These are phyloP conservation scores for Brassica balearica DNA, from an alignment of 441 rosid genomes.

Conservation along the genomic window DNA sequence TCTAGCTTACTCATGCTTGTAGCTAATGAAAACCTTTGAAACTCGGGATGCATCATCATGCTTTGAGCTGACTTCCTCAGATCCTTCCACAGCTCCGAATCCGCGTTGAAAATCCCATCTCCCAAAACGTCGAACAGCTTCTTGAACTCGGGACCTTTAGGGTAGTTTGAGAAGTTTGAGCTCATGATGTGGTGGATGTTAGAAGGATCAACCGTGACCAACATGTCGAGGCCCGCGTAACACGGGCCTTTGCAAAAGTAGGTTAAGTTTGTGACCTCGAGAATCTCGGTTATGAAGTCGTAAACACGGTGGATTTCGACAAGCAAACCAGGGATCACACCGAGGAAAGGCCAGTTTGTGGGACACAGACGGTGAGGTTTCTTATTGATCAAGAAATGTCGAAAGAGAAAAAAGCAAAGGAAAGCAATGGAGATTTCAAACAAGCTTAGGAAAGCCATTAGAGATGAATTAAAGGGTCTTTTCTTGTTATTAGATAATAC, in stretches of 20 bases:
- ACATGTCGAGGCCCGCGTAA: slow-evolving; percentile 40
- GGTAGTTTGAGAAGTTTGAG: slow-evolving; percentile 50
- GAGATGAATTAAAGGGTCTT: neutral
- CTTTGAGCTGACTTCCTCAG: slow-evolving; percentile 52
- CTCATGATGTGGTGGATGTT: slow-evolving; percentile 53
- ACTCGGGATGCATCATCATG: slow-evolving; percentile 44
- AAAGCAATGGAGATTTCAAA: slow-evolving; percentile 41
- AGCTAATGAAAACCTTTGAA: slow-evolving; percentile 49
- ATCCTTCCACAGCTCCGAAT: slow-evolving; percentile 53
- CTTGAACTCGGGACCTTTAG: slow-evolving; percentile 62
- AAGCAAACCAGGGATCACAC: slow-evolving; percentile 52
- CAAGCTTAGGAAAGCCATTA: slow-evolving; percentile 43
- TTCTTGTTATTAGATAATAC: slow-evolving; percentile 15
- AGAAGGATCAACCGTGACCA: slow-evolving; percentile 53
- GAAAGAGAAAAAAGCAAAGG: slow-evolving; percentile 43
- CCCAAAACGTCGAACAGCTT: slow-evolving; percentile 64
- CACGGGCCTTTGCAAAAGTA: slow-evolving; percentile 43
- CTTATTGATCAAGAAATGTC: slow-evolving; percentile 32
- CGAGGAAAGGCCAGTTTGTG: slow-evolving; percentile 53
- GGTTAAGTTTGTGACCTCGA: slow-evolving; percentile 36
- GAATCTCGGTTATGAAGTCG: slow-evolving; percentile 41
- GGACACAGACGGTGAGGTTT: slow-evolving; percentile 41
- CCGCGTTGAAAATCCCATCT: slow-evolving; percentile 61
- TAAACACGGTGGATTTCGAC: slow-evolving; percentile 45
- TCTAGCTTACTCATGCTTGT: slow-evolving; percentile 42